These are phyloP conservation scores for Thielaviopsis punctulata DNA, from an alignment of 2,329 filamentous ascomycete genomes.

Conservation along the genomic window DNA sequence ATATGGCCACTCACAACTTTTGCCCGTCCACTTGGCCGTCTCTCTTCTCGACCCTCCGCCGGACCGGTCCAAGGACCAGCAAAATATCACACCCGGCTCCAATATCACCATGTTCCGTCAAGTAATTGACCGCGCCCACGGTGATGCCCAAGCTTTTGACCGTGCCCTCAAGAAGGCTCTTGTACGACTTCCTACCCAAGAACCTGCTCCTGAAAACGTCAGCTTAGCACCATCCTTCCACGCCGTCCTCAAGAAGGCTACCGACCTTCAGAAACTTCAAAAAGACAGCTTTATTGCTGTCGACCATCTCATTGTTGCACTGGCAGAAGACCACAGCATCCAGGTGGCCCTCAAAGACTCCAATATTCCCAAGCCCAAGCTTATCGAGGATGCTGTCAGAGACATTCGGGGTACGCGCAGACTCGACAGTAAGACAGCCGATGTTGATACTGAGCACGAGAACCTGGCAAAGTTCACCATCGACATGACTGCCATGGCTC, in stretches of 20 bases:
- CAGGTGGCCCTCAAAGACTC: slow-evolving; percentile 62
- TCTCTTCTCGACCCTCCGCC: slow-evolving; percentile 59
- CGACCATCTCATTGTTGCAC: slow-evolving; percentile 77
- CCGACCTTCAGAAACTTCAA: slow-evolving; percentile 89
- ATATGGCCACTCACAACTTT: slow-evolving; percentile 79
- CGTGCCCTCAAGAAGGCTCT: slow-evolving; percentile 79
- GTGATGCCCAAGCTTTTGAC: slow-evolving; percentile 78
- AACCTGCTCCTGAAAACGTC: slow-evolving; percentile 80
- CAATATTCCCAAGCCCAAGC: slow-evolving; percentile 80
- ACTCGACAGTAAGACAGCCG: slow-evolving; percentile 90
- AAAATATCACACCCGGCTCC: slow-evolving; percentile 49
- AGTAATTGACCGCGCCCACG: slow-evolving; percentile 83
- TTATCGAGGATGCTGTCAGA: slow-evolving; percentile 78
- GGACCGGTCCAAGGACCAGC: slow-evolving; percentile 67
- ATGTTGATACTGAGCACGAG: slow-evolving; percentile 82
- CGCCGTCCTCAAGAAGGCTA: slow-evolving; percentile 65
- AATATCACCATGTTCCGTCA: slow-evolving; percentile 75
- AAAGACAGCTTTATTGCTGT: slow-evolving; percentile 91
- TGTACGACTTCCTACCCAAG: slow-evolving; percentile 82
- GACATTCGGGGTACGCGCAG: slow-evolving; percentile 83
- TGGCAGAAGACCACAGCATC: slow-evolving; percentile 63
- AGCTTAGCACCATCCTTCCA: slow-evolving; percentile 68
- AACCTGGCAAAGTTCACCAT: slow-evolving; percentile 97
- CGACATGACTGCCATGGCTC: slow-evolving; percentile 90
- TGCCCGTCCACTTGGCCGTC: slow-evolving; percentile 78